phyloP scores from a whole-genome alignment of 2,329 filamentous ascomycete species.

The Dissoconium aciculare region DNA sequence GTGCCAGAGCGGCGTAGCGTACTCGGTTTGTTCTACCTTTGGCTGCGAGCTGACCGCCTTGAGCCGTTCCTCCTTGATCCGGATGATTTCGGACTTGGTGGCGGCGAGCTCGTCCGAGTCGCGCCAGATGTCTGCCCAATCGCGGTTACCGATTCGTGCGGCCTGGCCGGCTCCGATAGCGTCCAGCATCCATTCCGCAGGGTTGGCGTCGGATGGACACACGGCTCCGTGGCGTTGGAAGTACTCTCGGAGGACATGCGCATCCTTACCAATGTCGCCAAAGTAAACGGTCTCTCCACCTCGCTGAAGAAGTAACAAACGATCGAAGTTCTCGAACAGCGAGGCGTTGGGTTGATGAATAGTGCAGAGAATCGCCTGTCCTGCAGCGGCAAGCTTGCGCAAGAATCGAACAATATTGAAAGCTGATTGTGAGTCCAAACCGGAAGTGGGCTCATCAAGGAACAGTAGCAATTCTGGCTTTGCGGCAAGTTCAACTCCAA shows the following conservation, averaged over 20 bases:
- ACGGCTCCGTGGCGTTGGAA: slow-evolving; percentile 26
- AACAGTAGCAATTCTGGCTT: slow-evolving; percentile 62
- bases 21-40: slow-evolving; percentile 51
- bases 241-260: slow-evolving; percentile 49
- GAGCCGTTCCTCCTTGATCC: slow-evolving; percentile 49
- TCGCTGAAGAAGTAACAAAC: slow-evolving; percentile 60
- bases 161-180: slow-evolving; percentile 63
- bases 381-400: slow-evolving; percentile 61
- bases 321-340: slow-evolving; percentile 77
- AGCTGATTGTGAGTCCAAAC: slow-evolving; percentile 56
- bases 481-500: slow-evolving; percentile 45
- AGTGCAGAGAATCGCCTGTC: slow-evolving; percentile 78
- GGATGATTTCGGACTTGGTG: slow-evolving; percentile 50
- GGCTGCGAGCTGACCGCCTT: slow-evolving; percentile 31
- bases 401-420: slow-evolving; percentile 67
- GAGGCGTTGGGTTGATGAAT: slow-evolving; percentile 83
- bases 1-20: slow-evolving; percentile 62
- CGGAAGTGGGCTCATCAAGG: slow-evolving; percentile 64
- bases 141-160: slow-evolving; percentile 55
- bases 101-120: slow-evolving; percentile 55
- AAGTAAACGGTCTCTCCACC: slow-evolving; percentile 78
- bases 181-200: slow-evolving; percentile 75
- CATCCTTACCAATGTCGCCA: slow-evolving; percentile 66
- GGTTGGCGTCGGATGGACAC: slow-evolving; percentile 55
- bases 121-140: slow-evolving; percentile 70